Conservation (phyloP, 129 eudicot genomes). For the Lonicera japonica region DNA sequence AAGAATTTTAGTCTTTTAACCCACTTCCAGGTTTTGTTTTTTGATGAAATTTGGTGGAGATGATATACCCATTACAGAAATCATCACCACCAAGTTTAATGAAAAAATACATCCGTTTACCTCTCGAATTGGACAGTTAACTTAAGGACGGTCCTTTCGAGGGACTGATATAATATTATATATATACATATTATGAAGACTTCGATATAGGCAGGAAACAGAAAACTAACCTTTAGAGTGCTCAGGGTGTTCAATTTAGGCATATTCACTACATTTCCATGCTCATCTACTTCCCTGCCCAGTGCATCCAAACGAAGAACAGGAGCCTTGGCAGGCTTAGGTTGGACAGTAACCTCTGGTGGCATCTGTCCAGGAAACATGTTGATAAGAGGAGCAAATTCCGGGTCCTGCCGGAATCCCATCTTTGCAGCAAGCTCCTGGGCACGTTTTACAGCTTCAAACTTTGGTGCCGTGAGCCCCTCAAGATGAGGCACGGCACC, state of each 20-base stretch:
- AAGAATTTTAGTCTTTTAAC: no score
- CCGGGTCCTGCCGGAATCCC: conserved; percentile 93
- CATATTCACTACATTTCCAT: conserved; percentile 80
- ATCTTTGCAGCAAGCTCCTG: conserved; percentile 94
- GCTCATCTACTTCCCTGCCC: conserved; percentile 95
- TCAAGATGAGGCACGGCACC: conserved; percentile 53
- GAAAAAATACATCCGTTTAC: no score
- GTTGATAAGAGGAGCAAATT: conserved; percentile 86
- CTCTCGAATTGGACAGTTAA: no score
- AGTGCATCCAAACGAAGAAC: conserved; percentile 85
- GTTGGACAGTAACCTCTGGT: conserved; percentile 59
- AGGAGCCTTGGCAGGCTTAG: conserved; percentile 94
- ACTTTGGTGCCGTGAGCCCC: conserved; percentile 68
- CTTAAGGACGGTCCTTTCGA: no score
- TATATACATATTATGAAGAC: neutral
- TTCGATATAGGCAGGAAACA: neutral
- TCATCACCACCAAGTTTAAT: no score
- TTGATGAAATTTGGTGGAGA: no score
- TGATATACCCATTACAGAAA: no score
- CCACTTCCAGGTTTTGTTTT: no score
- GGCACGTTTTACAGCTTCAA: conserved; percentile 91
- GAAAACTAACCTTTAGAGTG: conserved; percentile 68
- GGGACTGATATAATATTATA: neutral
- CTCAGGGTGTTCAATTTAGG: conserved; percentile 66
- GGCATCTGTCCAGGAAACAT: conserved; percentile 94